Evolutionary conservation across 768 basidiomycete species (phyloP), one percentile per base, ranked within the genome.

Genomic region (Dentipellis fragilis): DNA sequence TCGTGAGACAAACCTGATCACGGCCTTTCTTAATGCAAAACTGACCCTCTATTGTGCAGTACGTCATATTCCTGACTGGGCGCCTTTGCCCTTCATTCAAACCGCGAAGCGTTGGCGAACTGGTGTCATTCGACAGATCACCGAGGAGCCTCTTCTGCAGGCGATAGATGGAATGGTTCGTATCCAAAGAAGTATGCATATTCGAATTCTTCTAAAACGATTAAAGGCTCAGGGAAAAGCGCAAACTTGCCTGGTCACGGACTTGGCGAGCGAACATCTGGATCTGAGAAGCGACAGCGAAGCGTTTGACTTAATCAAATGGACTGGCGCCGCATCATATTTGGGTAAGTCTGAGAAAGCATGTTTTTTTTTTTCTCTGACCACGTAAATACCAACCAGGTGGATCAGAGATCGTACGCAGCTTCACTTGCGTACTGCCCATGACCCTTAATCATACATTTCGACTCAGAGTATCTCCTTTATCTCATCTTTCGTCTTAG

Each of bases 401-500:
- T 10, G 42, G 42, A n/a, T 45, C 42, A 19, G 42, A 45, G 4
- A 45, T 16, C 11, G 42, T 45, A 19, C 14, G 16, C 42, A 29
- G 6, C 6, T 6, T 6, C 6, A 29, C 6, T 29, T 6, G 3
- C 6, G 29, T 3, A 29, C 3, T 29, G 6, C 29, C 3, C 29
- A 6, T 6, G 29, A 29, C 6, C 6, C 29, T 6, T 29, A 29
- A 29, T 29, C 6, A n/a, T 29, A 29, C 29, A 29, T 29, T 29
- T 29, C 3, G 6, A 29, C 29, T 12, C 40, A 49, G 47, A 49
- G 58, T 56, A 62, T 58, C 10, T 40, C 56, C 34, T 54, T 59
- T 19, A 54, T 59, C 1, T 39, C 62, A 11, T 35, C 61, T 17
- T 63, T 63, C 49, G 46, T 62, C 51, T 53, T 63, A 50, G 54